A percentile compares a stretch with the other conserved stretches of the same genome.
Conservation (phyloP, 345 rosid genomes). For the Melastoma malabathricum region DNA sequence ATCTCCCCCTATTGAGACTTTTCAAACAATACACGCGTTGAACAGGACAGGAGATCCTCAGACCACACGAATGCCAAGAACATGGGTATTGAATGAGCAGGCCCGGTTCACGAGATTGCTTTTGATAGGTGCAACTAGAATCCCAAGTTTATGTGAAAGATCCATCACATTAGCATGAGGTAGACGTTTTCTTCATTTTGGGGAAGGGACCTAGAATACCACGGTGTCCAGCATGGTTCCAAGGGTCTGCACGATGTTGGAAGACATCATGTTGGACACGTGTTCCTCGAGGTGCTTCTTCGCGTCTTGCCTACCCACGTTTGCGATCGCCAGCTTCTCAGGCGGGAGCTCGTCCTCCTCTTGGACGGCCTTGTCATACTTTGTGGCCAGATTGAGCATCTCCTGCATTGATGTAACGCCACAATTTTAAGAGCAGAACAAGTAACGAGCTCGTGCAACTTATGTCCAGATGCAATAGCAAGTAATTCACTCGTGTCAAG, state of each 20-base stretch:
- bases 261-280: slow-evolving; percentile 91
- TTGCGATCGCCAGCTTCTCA: slow-evolving; percentile 84
- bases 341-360: slow-evolving; percentile 96
- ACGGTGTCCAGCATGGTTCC: slow-evolving; percentile 99
- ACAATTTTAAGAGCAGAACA: background rate
- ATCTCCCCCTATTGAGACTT: too few species aligned
- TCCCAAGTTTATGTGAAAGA: too few species aligned
- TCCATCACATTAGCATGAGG: background rate
- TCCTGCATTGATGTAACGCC: slow-evolving; percentile 37
- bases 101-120: too few species aligned
- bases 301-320: slow-evolving; percentile 96
- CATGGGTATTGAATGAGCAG: too few species aligned
- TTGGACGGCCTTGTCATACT: slow-evolving; percentile 94
- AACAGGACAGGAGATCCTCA: too few species aligned
- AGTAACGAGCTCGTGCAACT: background rate
- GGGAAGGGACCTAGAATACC: slow-evolving; percentile 33
- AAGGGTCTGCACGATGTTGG: slow-evolving; percentile 90
- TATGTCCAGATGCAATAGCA: too few species aligned
- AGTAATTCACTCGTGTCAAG: too few species aligned
- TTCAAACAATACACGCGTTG: too few species aligned
- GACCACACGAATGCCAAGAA: too few species aligned
- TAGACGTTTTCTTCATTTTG: background rate
- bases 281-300: slow-evolving; percentile 98
- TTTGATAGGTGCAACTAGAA: background rate
- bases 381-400: slow-evolving; percentile 67